phyloP scores from a whole-genome alignment of 345 rosid genomes.

The Populus simonii region DNA sequence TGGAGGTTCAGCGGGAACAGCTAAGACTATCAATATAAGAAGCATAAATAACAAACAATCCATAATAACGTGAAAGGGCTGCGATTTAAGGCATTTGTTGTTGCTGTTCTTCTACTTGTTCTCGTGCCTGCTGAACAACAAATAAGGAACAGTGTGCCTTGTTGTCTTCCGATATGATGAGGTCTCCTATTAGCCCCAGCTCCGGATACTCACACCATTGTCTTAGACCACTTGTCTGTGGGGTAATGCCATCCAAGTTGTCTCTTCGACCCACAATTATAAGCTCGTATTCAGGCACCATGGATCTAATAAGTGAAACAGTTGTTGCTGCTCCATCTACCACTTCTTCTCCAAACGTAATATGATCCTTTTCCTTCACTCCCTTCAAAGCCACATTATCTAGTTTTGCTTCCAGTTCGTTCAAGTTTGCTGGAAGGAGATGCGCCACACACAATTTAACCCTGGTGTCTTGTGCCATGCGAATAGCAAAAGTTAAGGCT shows the following conservation, averaged over 20 bases:
- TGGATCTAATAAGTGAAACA: background rate
- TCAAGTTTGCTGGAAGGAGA: background rate
- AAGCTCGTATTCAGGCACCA: background rate
- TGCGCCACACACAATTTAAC: conserved; percentile 15
- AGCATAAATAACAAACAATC: conserved; percentile 4
- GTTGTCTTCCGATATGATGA: background rate
- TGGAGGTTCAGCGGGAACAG: conserved; percentile 29
- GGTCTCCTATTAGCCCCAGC: background rate
- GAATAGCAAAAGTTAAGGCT: conserved; percentile 28
- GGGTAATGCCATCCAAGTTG: background rate
- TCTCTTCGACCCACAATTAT: conserved; percentile 2
- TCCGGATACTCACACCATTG: conserved; percentile 9
- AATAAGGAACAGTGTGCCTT: background rate
- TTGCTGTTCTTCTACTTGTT: background rate
- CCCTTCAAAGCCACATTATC: background rate
- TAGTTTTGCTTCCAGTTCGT: background rate
- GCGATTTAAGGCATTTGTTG: too few relatives aligned
- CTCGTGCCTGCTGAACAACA: background rate
- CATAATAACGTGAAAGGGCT: background rate
- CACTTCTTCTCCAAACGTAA: background rate
- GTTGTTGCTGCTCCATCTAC: background rate
- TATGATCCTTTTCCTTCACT: background rate
- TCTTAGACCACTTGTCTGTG: background rate
- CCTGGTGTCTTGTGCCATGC: conserved; percentile 19
- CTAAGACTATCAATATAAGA: conserved; percentile 23